phyloP scores from a whole-genome alignment of 1,284 basidiomycete genomes.

The Papiliotrema nemorosa region DNA sequence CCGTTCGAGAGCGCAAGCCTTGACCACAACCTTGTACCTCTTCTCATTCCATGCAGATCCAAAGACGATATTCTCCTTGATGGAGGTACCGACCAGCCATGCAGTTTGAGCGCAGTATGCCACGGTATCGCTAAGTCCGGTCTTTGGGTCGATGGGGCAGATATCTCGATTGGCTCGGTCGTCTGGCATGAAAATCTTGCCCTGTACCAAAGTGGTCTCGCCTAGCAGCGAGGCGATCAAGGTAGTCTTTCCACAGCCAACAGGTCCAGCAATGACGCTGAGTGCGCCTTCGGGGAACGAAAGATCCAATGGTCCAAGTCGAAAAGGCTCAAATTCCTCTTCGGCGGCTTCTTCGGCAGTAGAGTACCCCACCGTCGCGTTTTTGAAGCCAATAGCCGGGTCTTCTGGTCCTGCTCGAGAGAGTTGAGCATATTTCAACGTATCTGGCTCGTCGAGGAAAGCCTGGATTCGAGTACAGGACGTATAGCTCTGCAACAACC shows the following conservation, averaged over 20 bases:
- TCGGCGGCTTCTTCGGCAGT: constrained; percentile 18
- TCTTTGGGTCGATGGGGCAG: constrained; percentile 50
- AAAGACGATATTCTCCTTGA: constrained; percentile 57
- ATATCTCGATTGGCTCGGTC: constrained; percentile 44
- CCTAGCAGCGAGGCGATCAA: constrained; percentile 59
- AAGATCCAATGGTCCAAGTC: constrained; percentile 51
- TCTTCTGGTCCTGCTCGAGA: constrained; percentile 42
- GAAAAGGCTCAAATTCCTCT: constrained; percentile 43
- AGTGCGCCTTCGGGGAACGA: constrained; percentile 49
- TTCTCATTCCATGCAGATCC: constrained; percentile 49
- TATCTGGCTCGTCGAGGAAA: constrained; percentile 56
- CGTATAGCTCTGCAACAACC: constrained; percentile 51
- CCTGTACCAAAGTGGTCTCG: constrained; percentile 53
- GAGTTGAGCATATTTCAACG: constrained; percentile 55
- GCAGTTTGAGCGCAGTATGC: constrained; percentile 56
- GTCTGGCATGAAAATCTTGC: constrained; percentile 55
- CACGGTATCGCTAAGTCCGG: constrained; percentile 52
- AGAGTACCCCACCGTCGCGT: constrained; percentile 50
- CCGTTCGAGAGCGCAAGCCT: constrained; percentile 54
- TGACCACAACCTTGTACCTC: constrained; percentile 52
- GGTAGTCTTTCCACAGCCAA: constrained; percentile 65
- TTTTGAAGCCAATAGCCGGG: constrained; percentile 53
- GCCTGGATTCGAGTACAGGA: constrained; percentile 49
- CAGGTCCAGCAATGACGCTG: constrained; percentile 50
- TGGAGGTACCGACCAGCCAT: constrained; percentile 57